Evolutionary conservation across 306 rosid species (phyloP), one percentile per base, ranked within the genome.

Genomic region (Cucurbita argyrosperma): DNA sequence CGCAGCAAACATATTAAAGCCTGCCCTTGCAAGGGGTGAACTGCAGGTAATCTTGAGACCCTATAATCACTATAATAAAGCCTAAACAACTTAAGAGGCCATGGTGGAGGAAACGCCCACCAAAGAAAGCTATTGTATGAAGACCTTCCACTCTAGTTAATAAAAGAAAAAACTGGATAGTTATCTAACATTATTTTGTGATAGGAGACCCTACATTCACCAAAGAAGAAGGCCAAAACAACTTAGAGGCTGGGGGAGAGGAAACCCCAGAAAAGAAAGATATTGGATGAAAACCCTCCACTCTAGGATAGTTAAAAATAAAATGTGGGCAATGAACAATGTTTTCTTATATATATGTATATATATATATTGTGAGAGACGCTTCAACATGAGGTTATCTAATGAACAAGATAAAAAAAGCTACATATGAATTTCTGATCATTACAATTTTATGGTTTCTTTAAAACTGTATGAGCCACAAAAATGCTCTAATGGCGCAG

Each of bases 11-110:
- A 90, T 94, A 79, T 83, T 94, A 78, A 94, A 94, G 79, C 98
- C 97, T 8, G 98, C 98, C 65, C 97, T 94, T 79, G 97, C 97
- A 14, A 86, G 98, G 80, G 98, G 98, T 77, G 98, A 89, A 90
- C 85, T 93, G 72, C 97, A 93, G 98, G 98, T 93, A 83, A 67
- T 68, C 21, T 83, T 12, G 14, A 56, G 21, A 47, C 10, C 1
- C 8, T 12, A 46, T 46, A 8, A 19, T 43, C 26, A 63, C 14
- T 3, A 8, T 4, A 62, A 38, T 30, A 5, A 35, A 16, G 49
- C 2, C 49, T 26, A 39, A 16, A 58, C 14, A 12, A 62, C 38
- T 23, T 13, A 38, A 16, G 68, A 38, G 47, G 40, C 47, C 4
- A 14, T 26, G 68, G 12, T 38, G 1, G 7, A 13, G 47, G 67